Evolutionary conservation across 2,329 filamentous ascomycete genomes (phyloP).

Genomic region (Verticillium longisporum): DNA sequence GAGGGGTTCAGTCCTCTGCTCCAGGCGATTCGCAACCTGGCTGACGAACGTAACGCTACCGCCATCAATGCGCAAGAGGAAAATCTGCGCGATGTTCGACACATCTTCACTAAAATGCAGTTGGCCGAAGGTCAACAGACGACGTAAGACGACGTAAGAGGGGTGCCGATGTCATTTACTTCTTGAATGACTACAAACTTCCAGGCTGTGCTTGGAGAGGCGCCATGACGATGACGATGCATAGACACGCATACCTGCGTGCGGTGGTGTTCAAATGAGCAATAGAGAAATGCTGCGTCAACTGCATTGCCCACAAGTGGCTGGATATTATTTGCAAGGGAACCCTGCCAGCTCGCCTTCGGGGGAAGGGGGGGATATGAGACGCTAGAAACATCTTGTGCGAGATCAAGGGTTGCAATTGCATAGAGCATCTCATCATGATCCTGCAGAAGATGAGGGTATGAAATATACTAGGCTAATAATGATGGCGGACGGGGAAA

Average conservation of each 20-base stretch:
- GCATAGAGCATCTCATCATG: not conserved
- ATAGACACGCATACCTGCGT: not conserved
- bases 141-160: slow-evolving; percentile 5
- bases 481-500: not conserved
- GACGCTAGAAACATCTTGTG: not conserved
- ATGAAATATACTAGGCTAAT: not conserved
- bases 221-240: not conserved
- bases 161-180: no score
- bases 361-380: not conserved
- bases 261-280: not conserved
- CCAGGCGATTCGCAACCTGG: slow-evolving; percentile 71
- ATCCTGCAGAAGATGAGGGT: not conserved
- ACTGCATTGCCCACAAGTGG: not conserved
- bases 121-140: slow-evolving; percentile 2
- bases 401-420: not conserved
- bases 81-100: slow-evolving; percentile 67
- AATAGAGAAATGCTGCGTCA: not conserved
- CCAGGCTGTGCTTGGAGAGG: not conserved
- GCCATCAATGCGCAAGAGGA: slow-evolving; percentile 52
- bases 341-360: not conserved
- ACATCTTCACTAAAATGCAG: slow-evolving; percentile 59
- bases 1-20: slow-evolving; percentile 70
- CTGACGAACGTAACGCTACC: slow-evolving; percentile 64
- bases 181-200: not conserved
- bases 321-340: not conserved